Evolutionary conservation across 2,329 filamentous ascomycete species (phyloP), one percentile per base, ranked within the genome.

Genomic region (Penicillium janthinellum): DNA sequence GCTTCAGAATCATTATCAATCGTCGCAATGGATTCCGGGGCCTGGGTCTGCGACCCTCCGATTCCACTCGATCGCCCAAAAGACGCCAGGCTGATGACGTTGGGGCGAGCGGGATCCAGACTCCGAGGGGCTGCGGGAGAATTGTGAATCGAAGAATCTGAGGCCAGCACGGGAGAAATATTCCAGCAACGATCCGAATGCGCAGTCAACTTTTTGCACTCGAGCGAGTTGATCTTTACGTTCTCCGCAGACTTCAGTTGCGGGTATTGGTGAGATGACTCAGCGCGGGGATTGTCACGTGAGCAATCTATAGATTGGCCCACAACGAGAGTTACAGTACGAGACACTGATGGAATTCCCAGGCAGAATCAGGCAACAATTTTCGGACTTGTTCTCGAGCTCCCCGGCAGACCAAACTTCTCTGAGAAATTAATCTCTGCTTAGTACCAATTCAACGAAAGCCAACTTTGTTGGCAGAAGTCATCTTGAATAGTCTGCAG

Each of bases 1-100:
- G 63, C 73, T 65, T 64, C 72, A 67, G 70, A 68, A 69, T 72
- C 73, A 76, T 76, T 75, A 70, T 75, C 60, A 56, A 54, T 66
- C 56, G 61, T 64, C 57, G 62, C 63, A 50, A 58, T 70, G 39
- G 60, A 63, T 57, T 70, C 65, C 56, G 71, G 62, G 64, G 63
- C 65, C 65, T 71, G 70, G 62, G 68, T 60, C 63, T 66, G 70
- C 62, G 67, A 70, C 68, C 72, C 74, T 74, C 71, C 73, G 64
- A 74, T 73, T 68, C 68, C 71, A 67, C 66, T 71, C 58, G 65
- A 69, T 68, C 66, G 65, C 65, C 65, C 67, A 62, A 71, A 64
- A 66, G 71, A 72, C 69, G 73, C 73, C 74, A 76, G 73, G 62
- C 71, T 77, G 74, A 70, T 70, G 67, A 60, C 59, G 62, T 66